Conservation (phyloP, 495 filamentous ascomycete species). For the Lophium mytilinum region DNA sequence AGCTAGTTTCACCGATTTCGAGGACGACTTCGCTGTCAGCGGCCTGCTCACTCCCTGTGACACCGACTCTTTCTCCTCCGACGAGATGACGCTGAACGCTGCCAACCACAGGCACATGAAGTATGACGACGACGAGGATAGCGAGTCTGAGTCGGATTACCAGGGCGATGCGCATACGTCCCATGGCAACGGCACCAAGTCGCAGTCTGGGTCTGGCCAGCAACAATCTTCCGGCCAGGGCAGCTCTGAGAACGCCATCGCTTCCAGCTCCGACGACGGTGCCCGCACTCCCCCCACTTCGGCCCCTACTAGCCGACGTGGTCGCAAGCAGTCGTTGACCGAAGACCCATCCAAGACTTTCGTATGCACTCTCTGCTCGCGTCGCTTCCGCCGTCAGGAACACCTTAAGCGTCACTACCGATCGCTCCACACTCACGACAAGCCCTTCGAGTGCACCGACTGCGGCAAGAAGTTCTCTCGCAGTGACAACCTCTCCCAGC, state of each 20-base stretch:
- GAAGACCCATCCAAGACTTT: slow-evolving; percentile 99
- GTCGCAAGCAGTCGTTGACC: slow-evolving; percentile 96
- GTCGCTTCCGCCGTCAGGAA: slow-evolving; percentile 96
- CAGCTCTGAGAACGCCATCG: slow-evolving; percentile 19
- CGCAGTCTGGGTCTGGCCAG: slow-evolving; percentile 29
- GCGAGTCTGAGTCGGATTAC: slow-evolving; percentile 35
- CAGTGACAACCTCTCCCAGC: slow-evolving; percentile 93
- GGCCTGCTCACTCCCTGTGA: slow-evolving; percentile 39
- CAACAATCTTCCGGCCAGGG: slow-evolving; percentile 34
- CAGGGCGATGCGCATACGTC: slow-evolving; percentile 33
- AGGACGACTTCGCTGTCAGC: slow-evolving; percentile 52
- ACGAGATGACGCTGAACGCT: slow-evolving; percentile 37
- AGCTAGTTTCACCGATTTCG: slow-evolving; percentile 67
- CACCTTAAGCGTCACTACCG: slow-evolving; percentile 98
- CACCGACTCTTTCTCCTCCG: slow-evolving; percentile 31
- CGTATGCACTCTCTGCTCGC: slow-evolving; percentile 88
- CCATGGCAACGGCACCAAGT: slow-evolving; percentile 25
- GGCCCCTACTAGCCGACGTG: slow-evolving; percentile 77
- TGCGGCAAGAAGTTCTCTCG: slow-evolving; percentile 99
- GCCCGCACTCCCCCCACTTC: slow-evolving; percentile 34
- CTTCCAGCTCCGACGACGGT: slow-evolving; percentile 33
- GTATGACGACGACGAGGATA: slow-evolving; percentile 35
- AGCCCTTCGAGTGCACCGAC: slow-evolving; percentile 94
- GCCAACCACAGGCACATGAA: slow-evolving; percentile 63
- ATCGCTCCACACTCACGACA: slow-evolving; percentile 95